These are phyloP conservation scores for Rhodotorula diobovata DNA, from an alignment of 768 basidiomycete species.

Conservation along the genomic window DNA sequence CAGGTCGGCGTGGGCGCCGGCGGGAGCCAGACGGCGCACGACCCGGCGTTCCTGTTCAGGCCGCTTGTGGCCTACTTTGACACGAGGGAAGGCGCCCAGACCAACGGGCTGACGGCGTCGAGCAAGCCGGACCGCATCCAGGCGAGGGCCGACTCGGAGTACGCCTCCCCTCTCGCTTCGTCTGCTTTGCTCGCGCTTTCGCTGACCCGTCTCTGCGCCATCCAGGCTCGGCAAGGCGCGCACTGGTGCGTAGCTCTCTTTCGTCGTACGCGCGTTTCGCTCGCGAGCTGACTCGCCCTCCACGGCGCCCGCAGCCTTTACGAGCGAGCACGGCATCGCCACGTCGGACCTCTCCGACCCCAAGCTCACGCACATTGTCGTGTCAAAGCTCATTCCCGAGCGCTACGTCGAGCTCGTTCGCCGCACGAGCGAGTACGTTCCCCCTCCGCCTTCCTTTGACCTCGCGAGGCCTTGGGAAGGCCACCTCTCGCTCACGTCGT, in stretches of 20 bases:
- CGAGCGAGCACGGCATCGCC: slow-evolving; percentile 67
- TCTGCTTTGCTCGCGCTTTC: fast-evolving
- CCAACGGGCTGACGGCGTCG: slow-evolving; percentile 50
- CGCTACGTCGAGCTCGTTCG: slow-evolving; percentile 15
- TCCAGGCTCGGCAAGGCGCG: neutral
- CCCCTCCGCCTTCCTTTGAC: no score
- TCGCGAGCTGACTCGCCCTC: neutral
- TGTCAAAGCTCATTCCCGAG: slow-evolving; percentile 43
- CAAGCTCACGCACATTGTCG: slow-evolving; percentile 77
- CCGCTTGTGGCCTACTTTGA: slow-evolving; percentile 62
- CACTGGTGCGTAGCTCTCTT: neutral
- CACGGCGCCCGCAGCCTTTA: slow-evolving; percentile 45
- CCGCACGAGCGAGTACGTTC: slow-evolving; percentile 19
- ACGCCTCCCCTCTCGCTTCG: slow-evolving; percentile 36
- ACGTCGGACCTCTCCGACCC: slow-evolving; percentile 62
- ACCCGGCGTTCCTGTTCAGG: slow-evolving; percentile 15
- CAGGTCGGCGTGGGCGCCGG: slow-evolving; percentile 1
- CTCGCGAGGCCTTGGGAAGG: no score
- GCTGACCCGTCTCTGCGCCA: neutral
- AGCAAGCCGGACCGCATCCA: slow-evolving; percentile 42
- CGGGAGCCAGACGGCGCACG: neutral
- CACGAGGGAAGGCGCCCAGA: slow-evolving; percentile 64
- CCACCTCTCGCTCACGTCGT: no score
- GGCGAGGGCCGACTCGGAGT: slow-evolving; percentile 58
- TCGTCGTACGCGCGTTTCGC: no score